Evolutionary conservation across 1,284 basidiomycete species (phyloP).

Genomic region (Mycosarcoma mackinlayi): DNA sequence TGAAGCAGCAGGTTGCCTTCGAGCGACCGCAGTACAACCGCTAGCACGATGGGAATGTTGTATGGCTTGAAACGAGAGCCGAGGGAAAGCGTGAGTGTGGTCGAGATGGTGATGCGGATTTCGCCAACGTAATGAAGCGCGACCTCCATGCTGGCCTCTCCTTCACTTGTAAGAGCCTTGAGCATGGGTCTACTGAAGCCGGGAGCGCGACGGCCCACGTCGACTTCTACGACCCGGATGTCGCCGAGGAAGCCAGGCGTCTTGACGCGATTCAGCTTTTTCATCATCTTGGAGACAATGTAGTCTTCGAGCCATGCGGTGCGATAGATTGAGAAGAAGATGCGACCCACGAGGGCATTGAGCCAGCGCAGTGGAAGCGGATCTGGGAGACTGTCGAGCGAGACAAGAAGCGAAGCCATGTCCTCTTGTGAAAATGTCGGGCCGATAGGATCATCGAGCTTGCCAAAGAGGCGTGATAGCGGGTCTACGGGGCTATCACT

Average conservation of each 20-base stretch:
- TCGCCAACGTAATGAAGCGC: slow-evolving; percentile 86
- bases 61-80: slow-evolving; percentile 81
- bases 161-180: slow-evolving; percentile 91
- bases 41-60: slow-evolving; percentile 86
- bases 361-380: slow-evolving; percentile 96
- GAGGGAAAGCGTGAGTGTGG: slow-evolving; percentile 84
- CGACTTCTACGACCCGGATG: slow-evolving; percentile 86
- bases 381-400: slow-evolving; percentile 89
- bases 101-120: slow-evolving; percentile 86
- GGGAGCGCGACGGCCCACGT: slow-evolving; percentile 82
- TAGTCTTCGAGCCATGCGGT: slow-evolving; percentile 82
- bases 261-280: slow-evolving; percentile 90
- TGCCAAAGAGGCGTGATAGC: slow-evolving; percentile 19
- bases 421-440: slow-evolving; percentile 79
- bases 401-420: slow-evolving; percentile 84
- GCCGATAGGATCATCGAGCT: slow-evolving; percentile 69
- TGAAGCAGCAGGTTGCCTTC: slow-evolving; percentile 90
- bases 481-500: slow-evolving; percentile 21
- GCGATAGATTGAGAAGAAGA: slow-evolving; percentile 91
- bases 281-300: slow-evolving; percentile 89
- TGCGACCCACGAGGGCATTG: slow-evolving; percentile 88
- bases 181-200: slow-evolving; percentile 86
- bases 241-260: slow-evolving; percentile 86
- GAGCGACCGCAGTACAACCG: slow-evolving; percentile 83
- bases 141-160: slow-evolving; percentile 87